Percentiles rank a stretch among this genome's conserved stretches.
Conservation (phyloP, 306 rosid genomes). For the Alnus glutinosa region DNA sequence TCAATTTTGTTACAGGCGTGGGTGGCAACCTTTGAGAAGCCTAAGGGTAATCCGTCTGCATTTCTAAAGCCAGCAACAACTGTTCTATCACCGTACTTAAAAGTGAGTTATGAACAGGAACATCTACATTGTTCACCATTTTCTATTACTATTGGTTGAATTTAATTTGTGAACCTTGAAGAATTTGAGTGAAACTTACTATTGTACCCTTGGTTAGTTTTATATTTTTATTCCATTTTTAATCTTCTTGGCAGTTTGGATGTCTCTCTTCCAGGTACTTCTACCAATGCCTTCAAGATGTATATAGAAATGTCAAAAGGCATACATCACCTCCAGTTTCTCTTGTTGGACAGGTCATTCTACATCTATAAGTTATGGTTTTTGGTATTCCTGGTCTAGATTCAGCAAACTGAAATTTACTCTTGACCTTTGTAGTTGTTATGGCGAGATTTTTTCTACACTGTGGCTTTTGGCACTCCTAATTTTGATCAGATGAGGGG, state of each 20-base stretch:
- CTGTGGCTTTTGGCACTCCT: slow-evolving; percentile 89
- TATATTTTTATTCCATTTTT: slow-evolving; percentile 17
- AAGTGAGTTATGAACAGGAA: slow-evolving; percentile 56
- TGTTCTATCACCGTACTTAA: slow-evolving; percentile 83
- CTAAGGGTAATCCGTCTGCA: slow-evolving; percentile 90
- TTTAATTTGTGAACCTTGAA: background rate
- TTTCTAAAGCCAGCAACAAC: slow-evolving; percentile 87
- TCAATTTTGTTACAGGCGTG: slow-evolving; percentile 49
- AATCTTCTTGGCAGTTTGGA: slow-evolving; percentile 71
- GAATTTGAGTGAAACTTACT: background rate
- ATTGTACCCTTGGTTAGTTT: background rate
- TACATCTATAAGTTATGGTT: slow-evolving; percentile 20
- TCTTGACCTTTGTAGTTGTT: slow-evolving; percentile 50
- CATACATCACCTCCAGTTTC: slow-evolving; percentile 90
- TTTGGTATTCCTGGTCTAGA: slow-evolving; percentile 8
- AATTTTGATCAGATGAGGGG: slow-evolving; percentile 81
- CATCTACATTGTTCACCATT: slow-evolving; percentile 5
- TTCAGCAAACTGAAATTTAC: slow-evolving; percentile 32
- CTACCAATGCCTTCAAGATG: slow-evolving; percentile 70
- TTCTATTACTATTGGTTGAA: slow-evolving; percentile 14
- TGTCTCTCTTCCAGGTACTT: slow-evolving; percentile 92
- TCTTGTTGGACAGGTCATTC: slow-evolving; percentile 81
- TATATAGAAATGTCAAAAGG: slow-evolving; percentile 54
- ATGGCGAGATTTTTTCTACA: slow-evolving; percentile 96
- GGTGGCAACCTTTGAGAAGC: slow-evolving; percentile 92